Conservation (phyloP, 257 asterid genomes). For the Petrea volubilis region DNA sequence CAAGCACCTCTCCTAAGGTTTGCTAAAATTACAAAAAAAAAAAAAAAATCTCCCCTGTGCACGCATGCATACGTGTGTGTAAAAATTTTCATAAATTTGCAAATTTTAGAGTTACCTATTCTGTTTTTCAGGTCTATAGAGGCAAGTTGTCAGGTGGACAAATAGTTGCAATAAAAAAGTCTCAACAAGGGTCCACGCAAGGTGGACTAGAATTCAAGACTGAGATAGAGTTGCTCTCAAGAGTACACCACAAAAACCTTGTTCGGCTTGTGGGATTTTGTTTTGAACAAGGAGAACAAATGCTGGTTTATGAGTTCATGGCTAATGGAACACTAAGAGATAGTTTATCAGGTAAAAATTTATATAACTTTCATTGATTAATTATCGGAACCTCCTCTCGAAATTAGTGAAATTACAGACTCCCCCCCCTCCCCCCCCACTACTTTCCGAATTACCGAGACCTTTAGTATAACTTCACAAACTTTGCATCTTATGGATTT, state of each 20-base stretch:
- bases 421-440: too few species aligned
- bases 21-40: too few species aligned
- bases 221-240: constrained; percentile 88
- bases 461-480: too few species aligned
- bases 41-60: too few species aligned
- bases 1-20: too few species aligned
- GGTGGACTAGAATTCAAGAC: constrained; percentile 94
- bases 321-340: constrained; percentile 79
- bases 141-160: constrained; percentile 73
- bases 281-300: constrained; percentile 92
- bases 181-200: constrained; percentile 82
- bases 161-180: constrained; percentile 76
- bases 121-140: constrained; percentile 63
- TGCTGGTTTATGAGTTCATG: constrained; percentile 89
- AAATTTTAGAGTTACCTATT: not conserved
- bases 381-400: too few species aligned
- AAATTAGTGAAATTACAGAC: too few species aligned
- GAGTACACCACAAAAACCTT: constrained; percentile 95
- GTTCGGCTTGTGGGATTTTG: constrained; percentile 94
- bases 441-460: too few species aligned
- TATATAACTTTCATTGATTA: too few species aligned
- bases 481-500: too few species aligned
- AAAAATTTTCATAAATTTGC: not conserved
- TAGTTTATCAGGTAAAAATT: constrained; percentile 61
- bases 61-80: too few species aligned